phyloP scores from a whole-genome alignment of 2,329 filamentous ascomycete genomes.

The Pseudogymnoascus sp. region DNA sequence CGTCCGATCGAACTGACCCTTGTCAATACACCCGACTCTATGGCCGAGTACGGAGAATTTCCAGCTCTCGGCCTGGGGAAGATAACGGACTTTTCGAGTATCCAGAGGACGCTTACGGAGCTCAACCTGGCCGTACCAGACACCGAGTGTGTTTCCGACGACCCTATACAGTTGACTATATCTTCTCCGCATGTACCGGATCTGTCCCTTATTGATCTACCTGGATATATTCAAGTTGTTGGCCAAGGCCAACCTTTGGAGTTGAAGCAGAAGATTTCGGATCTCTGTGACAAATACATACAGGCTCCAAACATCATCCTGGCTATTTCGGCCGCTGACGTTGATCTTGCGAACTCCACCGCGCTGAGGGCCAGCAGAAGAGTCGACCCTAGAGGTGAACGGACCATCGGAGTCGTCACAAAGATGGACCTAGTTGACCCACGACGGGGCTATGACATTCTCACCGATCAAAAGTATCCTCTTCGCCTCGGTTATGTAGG shows the following conservation, averaged over 20 bases:
- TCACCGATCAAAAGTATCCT: slow-evolving; percentile 87
- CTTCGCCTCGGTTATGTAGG: slow-evolving; percentile 93
- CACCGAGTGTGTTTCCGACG: slow-evolving; percentile 86
- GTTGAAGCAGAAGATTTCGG: slow-evolving; percentile 89
- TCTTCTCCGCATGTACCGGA: slow-evolving; percentile 95
- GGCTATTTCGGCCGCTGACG: slow-evolving; percentile 94
- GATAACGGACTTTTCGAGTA: slow-evolving; percentile 83
- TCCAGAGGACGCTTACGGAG: slow-evolving; percentile 90
- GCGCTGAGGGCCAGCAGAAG: slow-evolving; percentile 81
- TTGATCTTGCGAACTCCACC: slow-evolving; percentile 93
- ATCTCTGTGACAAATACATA: slow-evolving; percentile 97
- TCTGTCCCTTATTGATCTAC: slow-evolving; percentile 89
- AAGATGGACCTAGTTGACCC: slow-evolving; percentile 98
- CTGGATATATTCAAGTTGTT: slow-evolving; percentile 94
- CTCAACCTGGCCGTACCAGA: slow-evolving; percentile 90
- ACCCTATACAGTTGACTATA: slow-evolving; percentile 91
- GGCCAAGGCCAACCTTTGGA: slow-evolving; percentile 84
- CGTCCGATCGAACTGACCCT: slow-evolving; percentile 93
- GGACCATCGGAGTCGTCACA: slow-evolving; percentile 96
- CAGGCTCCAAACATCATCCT: slow-evolving; percentile 92
- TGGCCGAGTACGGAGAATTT: slow-evolving; percentile 91
- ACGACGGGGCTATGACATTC: slow-evolving; percentile 64
- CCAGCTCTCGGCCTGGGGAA: slow-evolving; percentile 83
- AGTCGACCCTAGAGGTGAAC: slow-evolving; percentile 87
- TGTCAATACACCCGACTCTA: slow-evolving; percentile 83